Base-by-base conservation (phyloP, 164 flowering plant genomes). In the Chimonanthus salicifolius region DNA sequence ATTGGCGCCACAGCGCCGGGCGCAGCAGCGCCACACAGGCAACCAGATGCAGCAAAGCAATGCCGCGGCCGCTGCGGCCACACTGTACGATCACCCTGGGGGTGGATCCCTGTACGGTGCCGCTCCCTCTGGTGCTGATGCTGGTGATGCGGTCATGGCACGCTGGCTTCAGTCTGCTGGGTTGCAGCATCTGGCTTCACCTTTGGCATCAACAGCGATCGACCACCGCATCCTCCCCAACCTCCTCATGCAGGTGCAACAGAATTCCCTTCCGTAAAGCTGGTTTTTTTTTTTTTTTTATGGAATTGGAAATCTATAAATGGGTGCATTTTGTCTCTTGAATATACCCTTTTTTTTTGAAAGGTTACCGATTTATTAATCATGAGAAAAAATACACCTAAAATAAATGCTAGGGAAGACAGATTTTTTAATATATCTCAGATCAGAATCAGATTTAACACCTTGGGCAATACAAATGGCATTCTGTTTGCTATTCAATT, bases 141-240 rank as follows among this genome's bases (percentile, higher is more conserved):
- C 97, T 2, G 94, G 95, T 0, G 99, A 93, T 80, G 97, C 99
- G 0, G 99, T 95, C 76, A 93, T 88, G 97, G 98, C 98, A 2
- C 86, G 99, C 68, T 95, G 98, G 98, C 92, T 93, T 16, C 99
- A 93, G 83, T 95, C 98, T 46, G 96, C 98, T 0, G 99, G 99
- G 68, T 82, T 95, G 87, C 99, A 93, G 90, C 99, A 95, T 88
- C 91, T 95, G 83, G 99, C 92, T 75, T 89, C 99, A 54, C 99
- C 99, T 46, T 66, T 89, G 86, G 94, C 98, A 70, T 87, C 98
- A n/a, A 80, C 91, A 1, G 92, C 90, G 7, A 78, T 88, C 43
- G 97, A 94, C 69, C 87, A 92, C 6, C 94, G 94, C 43, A 85
- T 83, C 75, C 89, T 92, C 62, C 97, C 97, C 43, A 94, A 87